phyloP scores from a whole-genome alignment of 2,329 filamentous ascomycete species.

The Stagonosporopsis tanaceti region DNA sequence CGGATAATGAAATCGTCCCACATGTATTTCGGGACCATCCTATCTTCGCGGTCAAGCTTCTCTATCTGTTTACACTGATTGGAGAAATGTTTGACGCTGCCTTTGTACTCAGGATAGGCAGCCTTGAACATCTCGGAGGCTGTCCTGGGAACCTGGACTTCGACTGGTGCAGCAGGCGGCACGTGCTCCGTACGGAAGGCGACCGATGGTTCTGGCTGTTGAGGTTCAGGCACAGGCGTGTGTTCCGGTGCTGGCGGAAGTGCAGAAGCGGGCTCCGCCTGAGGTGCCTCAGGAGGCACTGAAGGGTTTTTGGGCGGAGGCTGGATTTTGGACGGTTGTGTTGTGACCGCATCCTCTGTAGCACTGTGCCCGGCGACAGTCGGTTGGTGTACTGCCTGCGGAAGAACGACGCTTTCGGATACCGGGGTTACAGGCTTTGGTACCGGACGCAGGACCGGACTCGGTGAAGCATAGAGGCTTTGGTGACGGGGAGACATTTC shows the following conservation, averaged over 20 bases:
- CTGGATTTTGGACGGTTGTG: neutral
- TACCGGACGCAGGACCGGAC: constrained; percentile 5
- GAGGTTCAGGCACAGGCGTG: neutral
- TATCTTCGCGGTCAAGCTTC: constrained; percentile 38
- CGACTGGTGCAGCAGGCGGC: neutral
- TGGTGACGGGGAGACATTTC: constrained; percentile 31
- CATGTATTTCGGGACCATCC: constrained; percentile 47
- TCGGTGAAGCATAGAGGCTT: constrained; percentile 28
- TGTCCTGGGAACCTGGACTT: neutral
- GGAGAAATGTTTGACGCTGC: constrained; percentile 43
- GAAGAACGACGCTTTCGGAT: neutral
- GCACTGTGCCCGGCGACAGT: neutral
- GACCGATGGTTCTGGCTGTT: neutral
- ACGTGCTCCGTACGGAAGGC: neutral
- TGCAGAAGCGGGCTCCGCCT: neutral
- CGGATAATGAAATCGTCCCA: constrained; percentile 53
- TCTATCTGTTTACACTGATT: constrained; percentile 40
- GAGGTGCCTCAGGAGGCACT: neutral
- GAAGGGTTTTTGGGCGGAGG: neutral
- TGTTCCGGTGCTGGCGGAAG: neutral
- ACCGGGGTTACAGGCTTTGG: neutral
- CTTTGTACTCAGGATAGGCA: constrained; percentile 49
- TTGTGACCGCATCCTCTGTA: neutral
- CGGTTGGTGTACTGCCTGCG: neutral
- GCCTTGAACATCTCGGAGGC: constrained; percentile 40